Percentiles rank a stretch among this genome's conserved stretches.
Evolutionary conservation across 495 filamentous ascomycete species (phyloP).

Genomic region (Bacidia rubella): DNA sequence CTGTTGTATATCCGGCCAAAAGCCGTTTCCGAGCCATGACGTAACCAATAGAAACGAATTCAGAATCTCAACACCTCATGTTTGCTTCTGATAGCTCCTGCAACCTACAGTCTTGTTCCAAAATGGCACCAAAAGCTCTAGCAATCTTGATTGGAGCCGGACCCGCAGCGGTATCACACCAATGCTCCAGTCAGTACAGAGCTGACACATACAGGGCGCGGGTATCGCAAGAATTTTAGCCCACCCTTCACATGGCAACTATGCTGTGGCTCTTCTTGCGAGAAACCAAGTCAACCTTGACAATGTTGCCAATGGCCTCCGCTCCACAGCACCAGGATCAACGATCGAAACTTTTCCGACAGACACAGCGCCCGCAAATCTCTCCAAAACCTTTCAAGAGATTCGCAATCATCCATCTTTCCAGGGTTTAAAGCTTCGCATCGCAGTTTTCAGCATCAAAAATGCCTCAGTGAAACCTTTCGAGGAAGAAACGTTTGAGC

Average conservation of each 20-base stretch:
- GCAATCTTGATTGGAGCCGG: slow-evolving; percentile 35
- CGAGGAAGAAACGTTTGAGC: slow-evolving; percentile 31
- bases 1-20: too few species aligned
- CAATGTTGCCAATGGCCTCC: slow-evolving; percentile 22
- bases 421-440: slow-evolving; percentile 27
- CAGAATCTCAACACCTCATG: too few species aligned
- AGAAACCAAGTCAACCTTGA: slow-evolving; percentile 27
- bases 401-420: slow-evolving; percentile 31
- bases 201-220: slow-evolving; percentile 23
- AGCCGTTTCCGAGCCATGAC: too few species aligned
- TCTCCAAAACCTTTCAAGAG: slow-evolving; percentile 26
- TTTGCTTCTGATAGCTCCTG: neutral
- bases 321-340: slow-evolving; percentile 23
- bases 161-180: slow-evolving; percentile 23
- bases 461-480: slow-evolving; percentile 33
- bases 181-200: neutral
- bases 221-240: slow-evolving; percentile 36
- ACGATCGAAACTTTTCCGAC: slow-evolving; percentile 34
- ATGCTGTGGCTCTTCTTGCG: slow-evolving; percentile 35
- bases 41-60: too few species aligned
- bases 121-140: slow-evolving; percentile 24
- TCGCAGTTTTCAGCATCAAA: slow-evolving; percentile 35
- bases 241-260: slow-evolving; percentile 31
- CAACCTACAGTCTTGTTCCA: neutral
- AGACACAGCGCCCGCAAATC: slow-evolving; percentile 26